These are phyloP conservation scores for Cucurbitaria berberidis DNA, from an alignment of 2,329 filamentous ascomycete genomes.

Conservation along the genomic window DNA sequence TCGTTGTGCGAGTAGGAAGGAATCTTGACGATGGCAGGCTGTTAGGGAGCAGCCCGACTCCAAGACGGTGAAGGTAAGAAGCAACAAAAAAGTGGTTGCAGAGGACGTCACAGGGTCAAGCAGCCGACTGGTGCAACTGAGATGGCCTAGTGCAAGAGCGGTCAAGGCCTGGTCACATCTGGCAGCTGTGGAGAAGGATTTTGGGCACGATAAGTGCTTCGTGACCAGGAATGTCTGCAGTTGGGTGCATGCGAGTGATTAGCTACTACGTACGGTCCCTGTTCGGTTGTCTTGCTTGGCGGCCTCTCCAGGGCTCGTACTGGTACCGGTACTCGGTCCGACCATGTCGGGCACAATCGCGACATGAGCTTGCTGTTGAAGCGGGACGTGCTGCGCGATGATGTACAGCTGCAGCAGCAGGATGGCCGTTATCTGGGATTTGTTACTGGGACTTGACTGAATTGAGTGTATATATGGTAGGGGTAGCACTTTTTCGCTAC, in stretches of 20 bases:
- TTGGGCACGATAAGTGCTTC: slow-evolving; percentile 29
- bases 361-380: neutral
- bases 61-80: slow-evolving; percentile 31
- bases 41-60: slow-evolving; percentile 55
- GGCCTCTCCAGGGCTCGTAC: slow-evolving; percentile 3
- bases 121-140: slow-evolving; percentile 25
- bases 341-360: neutral
- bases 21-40: slow-evolving; percentile 81
- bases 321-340: slow-evolving; percentile 13
- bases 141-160: slow-evolving; percentile 31
- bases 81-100: slow-evolving; percentile 30
- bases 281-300: neutral
- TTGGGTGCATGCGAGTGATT: slow-evolving; percentile 25
- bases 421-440: neutral
- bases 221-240: slow-evolving; percentile 34
- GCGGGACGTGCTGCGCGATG: slow-evolving; percentile 1
- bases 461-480: neutral
- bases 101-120: slow-evolving; percentile 43
- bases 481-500: neutral
- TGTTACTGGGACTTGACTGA: neutral
- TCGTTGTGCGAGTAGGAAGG: slow-evolving; percentile 68
- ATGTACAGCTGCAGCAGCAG: slow-evolving; percentile 1
- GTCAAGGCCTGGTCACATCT: slow-evolving; percentile 45
- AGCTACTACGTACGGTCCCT: slow-evolving; percentile 4
- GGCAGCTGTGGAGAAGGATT: slow-evolving; percentile 30